Base-by-base conservation (phyloP, 176 grass and related monocot genomes). In the Oropetium thomaeum region DNA sequence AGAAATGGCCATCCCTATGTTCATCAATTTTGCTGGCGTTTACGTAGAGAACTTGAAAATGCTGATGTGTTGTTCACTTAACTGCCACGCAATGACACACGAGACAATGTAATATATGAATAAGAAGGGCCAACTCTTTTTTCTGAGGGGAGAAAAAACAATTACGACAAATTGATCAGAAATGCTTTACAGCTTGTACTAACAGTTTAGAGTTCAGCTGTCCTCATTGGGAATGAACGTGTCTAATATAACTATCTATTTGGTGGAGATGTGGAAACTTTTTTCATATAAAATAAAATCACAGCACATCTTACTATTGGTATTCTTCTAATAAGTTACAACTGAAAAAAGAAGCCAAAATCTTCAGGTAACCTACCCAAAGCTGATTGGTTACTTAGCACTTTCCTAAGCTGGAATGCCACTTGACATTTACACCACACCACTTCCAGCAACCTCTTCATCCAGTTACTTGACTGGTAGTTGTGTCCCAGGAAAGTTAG, bases 401-500 rank as follows among this genome's bases (percentile, higher is more conserved):
- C 9, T 28, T 8, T 67, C 29, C 44, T 61, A 34, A 68, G 71
- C 29, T 76, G 31, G 31, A 49, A 38, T 3, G 12, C 37, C n/a
- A 17, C 37, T 10, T 58, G n/a, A 20, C 67, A 25, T 47, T 75
- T 71, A 38, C 42, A 59, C 23, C 25, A 39, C 30, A 53, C 64
- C 40, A 70, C 11, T 9, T 22, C 82, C 82, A 79, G 17, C 48
- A 65, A 67, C 35, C 64, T 70, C 31, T 65, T 84, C 60, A 59
- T 3, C 67, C 38, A 79, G 68, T 31, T 22, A 58, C 35, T 79
- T 22, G 83, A 67, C 75, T 73, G 51, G 67, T 79, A 85, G 83
- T 23, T 79, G 33, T 67, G 75, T 20, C 5, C 54, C 49, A 28
- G 63, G 68, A 79, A 79, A 8, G 68, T 73, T 79, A 67, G 83